Percentiles rank a stretch among this genome's conserved stretches.
Conservation (phyloP, 202 grass and related monocot species). For the Schoenoplectus tabernaemontani region DNA sequence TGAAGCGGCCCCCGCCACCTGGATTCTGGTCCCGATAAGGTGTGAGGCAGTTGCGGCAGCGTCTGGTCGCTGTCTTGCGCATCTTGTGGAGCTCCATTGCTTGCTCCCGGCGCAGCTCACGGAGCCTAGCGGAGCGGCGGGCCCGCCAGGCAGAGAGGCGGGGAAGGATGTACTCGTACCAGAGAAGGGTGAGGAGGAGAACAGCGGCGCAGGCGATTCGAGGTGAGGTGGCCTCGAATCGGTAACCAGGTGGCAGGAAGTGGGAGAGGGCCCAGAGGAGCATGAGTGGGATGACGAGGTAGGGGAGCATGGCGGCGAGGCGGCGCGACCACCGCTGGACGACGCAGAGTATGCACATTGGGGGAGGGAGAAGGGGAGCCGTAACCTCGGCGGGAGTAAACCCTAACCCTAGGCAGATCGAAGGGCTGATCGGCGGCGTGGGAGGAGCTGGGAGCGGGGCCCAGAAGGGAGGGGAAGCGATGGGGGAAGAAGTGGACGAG, state of each 20-base stretch:
- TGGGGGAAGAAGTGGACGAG: not conserved
- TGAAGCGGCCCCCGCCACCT: conserved; percentile 71
- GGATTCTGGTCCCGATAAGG: conserved; percentile 97
- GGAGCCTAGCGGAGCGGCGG: conserved; percentile 68
- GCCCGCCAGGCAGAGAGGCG: conserved; percentile 68
- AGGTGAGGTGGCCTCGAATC: conserved; percentile 92
- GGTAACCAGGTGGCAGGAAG: conserved; percentile 64
- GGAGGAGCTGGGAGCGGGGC: not conserved
- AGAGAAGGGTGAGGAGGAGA: conserved; percentile 90
- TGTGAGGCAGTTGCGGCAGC: conserved; percentile 84
- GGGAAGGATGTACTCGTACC: conserved; percentile 92
- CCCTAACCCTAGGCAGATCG: conserved; percentile 6
- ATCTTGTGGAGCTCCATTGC: conserved; percentile 82
- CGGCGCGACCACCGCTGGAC: conserved; percentile 97
- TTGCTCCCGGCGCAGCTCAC: conserved; percentile 58
- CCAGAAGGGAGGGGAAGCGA: not conserved
- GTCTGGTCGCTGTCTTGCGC: conserved; percentile 67
- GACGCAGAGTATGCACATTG: conserved; percentile 95
- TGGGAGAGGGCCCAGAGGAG: conserved; percentile 76
- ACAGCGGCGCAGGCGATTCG: conserved; percentile 85
- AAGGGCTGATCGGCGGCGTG: not conserved
- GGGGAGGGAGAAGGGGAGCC: not conserved
- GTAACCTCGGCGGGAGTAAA: conserved; percentile 8
- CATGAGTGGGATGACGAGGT: conserved; percentile 82
- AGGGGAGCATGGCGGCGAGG: conserved; percentile 89